phyloP scores from a whole-genome alignment of 179 eudicot species.

The Drosera spatulata region DNA sequence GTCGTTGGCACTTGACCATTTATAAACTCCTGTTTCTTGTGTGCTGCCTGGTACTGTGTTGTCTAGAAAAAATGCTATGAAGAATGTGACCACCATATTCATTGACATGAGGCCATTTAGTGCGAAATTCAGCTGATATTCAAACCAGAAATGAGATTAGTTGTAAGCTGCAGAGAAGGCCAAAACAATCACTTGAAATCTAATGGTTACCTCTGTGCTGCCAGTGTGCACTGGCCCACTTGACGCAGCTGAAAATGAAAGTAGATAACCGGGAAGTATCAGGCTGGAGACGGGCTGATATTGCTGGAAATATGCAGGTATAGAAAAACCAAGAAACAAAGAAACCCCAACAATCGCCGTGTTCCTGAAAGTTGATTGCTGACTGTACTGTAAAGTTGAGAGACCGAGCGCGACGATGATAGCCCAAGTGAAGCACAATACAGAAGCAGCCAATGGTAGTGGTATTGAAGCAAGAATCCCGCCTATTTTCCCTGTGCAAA shows the following conservation, averaged over 20 bases:
- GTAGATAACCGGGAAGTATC: constrained; percentile 67
- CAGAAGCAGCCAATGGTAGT: constrained; percentile 75
- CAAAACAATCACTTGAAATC: background rate
- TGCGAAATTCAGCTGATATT: constrained; percentile 71
- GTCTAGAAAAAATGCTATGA: constrained; percentile 78
- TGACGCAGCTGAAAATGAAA: constrained; percentile 82
- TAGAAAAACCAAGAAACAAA: constrained; percentile 75
- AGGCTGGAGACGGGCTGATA: constrained; percentile 50
- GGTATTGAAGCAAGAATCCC: constrained; percentile 92
- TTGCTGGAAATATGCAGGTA: constrained; percentile 89
- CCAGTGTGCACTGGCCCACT: constrained; percentile 69
- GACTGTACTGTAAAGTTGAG: constrained; percentile 57
- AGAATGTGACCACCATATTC: constrained; percentile 81
- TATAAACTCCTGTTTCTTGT: constrained; percentile 73
- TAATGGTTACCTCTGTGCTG: constrained; percentile 36
- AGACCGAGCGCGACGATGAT: constrained; percentile 77
- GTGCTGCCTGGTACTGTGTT: constrained; percentile 80
- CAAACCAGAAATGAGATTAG: constrained; percentile 6
- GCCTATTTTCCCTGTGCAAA: constrained; percentile 74
- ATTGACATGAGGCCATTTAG: constrained; percentile 70
- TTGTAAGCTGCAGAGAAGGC: constrained; percentile 1
- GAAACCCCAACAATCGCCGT: constrained; percentile 83
- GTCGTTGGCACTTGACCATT: constrained; percentile 68
- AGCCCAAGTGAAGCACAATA: constrained; percentile 86
- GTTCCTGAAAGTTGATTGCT: constrained; percentile 69